A percentile compares a stretch with the other conserved stretches of the same genome.
phyloP scores from a whole-genome alignment of 2,329 filamentous ascomycete species.

The Alternaria ventricosa region DNA sequence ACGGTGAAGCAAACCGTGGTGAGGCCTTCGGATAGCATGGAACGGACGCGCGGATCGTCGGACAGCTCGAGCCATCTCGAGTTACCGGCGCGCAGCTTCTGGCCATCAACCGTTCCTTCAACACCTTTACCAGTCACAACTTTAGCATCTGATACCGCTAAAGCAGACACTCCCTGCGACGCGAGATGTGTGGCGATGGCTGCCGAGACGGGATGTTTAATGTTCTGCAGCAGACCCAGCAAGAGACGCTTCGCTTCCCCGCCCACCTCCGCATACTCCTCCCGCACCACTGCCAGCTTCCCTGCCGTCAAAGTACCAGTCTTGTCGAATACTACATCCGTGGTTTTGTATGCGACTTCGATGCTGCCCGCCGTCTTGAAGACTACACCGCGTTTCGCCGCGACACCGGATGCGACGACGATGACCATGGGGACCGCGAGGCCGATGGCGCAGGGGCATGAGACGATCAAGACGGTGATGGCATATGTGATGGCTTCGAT shows the following conservation, averaged over 20 bases:
- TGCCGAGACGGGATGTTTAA: conserved; percentile 60
- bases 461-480: conserved; percentile 77
- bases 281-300: conserved; percentile 50
- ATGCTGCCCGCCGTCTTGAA: conserved; percentile 71
- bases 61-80: conserved; percentile 55
- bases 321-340: conserved; percentile 79
- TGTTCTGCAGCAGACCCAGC: conserved; percentile 51
- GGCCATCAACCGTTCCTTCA: conserved; percentile 44
- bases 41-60: conserved; percentile 53
- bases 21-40: conserved; percentile 23
- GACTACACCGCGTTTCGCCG: conserved; percentile 69
- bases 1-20: conserved; percentile 63
- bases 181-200: conserved; percentile 56
- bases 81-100: conserved; percentile 54
- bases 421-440: conserved; percentile 80
- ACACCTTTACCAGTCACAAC: conserved; percentile 54
- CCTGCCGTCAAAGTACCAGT: conserved; percentile 76
- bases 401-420: conserved; percentile 73
- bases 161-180: not conserved
- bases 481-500: conserved; percentile 72
- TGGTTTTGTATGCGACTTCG: conserved; percentile 66
- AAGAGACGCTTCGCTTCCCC: conserved; percentile 23
- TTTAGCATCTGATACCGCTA: conserved; percentile 29
- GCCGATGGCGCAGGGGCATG: conserved; percentile 80
- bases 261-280: conserved; percentile 28